Base-by-base conservation (phyloP, 2,329 filamentous ascomycete species). In the Fusarium vanettenii region DNA sequence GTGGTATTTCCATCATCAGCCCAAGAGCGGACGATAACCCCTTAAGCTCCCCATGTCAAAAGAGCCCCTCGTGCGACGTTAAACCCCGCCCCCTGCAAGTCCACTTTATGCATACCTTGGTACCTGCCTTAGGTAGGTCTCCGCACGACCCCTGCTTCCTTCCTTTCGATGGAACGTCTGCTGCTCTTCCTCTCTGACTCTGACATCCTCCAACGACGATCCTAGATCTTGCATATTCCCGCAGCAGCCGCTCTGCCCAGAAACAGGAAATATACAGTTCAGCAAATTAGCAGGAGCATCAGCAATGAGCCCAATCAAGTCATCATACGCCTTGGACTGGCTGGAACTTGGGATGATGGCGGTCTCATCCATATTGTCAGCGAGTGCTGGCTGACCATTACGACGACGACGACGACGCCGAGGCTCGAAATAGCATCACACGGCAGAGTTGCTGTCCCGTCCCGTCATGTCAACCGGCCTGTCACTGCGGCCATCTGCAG, bases 31-130 rank as follows among this genome's bases (percentile, higher is more conserved):
- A 64, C 62, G 55, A 74, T 67, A 60, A 66, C 50, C 61, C 72
- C 72, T 39, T 72, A 62, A 55, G 48, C 41, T 33, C 60, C 60
- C 69, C 61, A 45, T 64, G 64, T 41, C 65, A 20, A 48, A 52
- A 52, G 48, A 52, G 48, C 48, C 48, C 57, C 45, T 74, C 52
- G 72, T 72, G 72, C 55, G 72, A 74, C 72, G 69, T 69, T 48
- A 25, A 64, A 66, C 18, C 57, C 71, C 60, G 61, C 16, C 27
- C 68, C 72, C 59, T 74, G 72, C 48, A 74, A 75, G 63, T 41
- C 64, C 72, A 73, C 69, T 67, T 74, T 75, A 75, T 74, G 72
- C 72, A 74, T 75, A 72, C 72, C 48, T 52, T 52, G 48, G 48
- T 52, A 52, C 48, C 48, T 52, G 27, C 48, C 48, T 52, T 29